Base-by-base conservation (phyloP, 2,329 filamentous ascomycete genomes). In the Chaetomiaceae sp. region DNA sequence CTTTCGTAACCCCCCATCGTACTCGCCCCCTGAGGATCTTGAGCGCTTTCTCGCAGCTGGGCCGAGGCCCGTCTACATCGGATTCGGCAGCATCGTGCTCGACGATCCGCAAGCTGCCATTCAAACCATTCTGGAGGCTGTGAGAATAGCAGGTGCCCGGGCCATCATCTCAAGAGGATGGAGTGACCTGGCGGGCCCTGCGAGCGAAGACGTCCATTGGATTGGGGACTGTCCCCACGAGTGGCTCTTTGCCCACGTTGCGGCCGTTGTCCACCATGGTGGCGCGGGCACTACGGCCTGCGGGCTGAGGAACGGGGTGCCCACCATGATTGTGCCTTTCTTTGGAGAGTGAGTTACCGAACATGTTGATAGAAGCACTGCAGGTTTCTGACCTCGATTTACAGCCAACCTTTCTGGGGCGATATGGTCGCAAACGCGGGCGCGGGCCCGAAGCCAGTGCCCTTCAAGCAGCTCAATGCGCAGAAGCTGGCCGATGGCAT, bases 321-420 rank as follows among this genome's bases (percentile, higher is more conserved):
- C 87, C 0, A 89, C 84, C 5, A 86, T 89, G 80, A 80, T 90
- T 23, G 84, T 91, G 2, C 87, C 87, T 0, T 91, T 91, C 69
- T 91, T 91, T 59, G 87, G 87, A 3, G 87, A 91, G n/a, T n/a
- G n/a, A n/a, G n/a, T n/a, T n/a, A n/a, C n/a, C n/a, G n/a, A n/a
- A n/a, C n/a, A n/a, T n/a, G n/a, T n/a, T n/a, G n/a, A n/a, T n/a
- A n/a, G n/a, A n/a, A n/a, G n/a, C n/a, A n/a, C n/a, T n/a, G n/a
- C n/a, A n/a, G n/a, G n/a, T n/a, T n/a, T n/a, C n/a, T n/a, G n/a
- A n/a, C n/a, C n/a, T n/a, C n/a, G n/a, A n/a, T n/a, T n/a, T n/a
- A n/a, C n/a, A n/a, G n/a, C 64, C 87, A 91, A 66, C 79, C 85
- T 45, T 91, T 91, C 65, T 91, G 88, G 87, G 87, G 87, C 2